phyloP scores from a whole-genome alignment of 2,329 filamentous ascomycete genomes.

The Cytospora leucostoma region DNA sequence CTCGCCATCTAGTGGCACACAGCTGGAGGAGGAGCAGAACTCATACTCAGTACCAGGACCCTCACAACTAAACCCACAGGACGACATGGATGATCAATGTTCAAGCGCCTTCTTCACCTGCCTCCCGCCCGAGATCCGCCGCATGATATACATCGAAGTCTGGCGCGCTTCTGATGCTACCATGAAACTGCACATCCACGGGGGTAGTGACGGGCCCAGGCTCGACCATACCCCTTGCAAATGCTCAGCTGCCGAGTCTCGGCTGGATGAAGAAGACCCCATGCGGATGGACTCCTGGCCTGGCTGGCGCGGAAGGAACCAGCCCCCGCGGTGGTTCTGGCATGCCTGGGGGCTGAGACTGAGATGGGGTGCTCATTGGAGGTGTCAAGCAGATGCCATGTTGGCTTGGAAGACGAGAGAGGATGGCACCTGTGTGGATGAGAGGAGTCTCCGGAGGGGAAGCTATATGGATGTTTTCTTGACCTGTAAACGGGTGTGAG shows the following conservation, averaged over 20 bases:
- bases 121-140: slow-evolving; percentile 28
- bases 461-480: slow-evolving; percentile 31
- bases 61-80: neutral
- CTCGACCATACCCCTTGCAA: slow-evolving; percentile 22
- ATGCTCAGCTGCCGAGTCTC: neutral
- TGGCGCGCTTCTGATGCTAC: slow-evolving; percentile 19
- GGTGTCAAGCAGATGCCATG: slow-evolving; percentile 32
- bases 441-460: neutral
- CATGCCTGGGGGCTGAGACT: slow-evolving; percentile 31
- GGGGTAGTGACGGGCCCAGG: slow-evolving; percentile 6
- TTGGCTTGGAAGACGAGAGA: slow-evolving; percentile 28
- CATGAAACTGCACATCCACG: slow-evolving; percentile 26
- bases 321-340: slow-evolving; percentile 32
- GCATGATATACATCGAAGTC: slow-evolving; percentile 28
- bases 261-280: slow-evolving; percentile 23
- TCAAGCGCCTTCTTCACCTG: slow-evolving; percentile 31
- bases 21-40: neutral
- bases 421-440: slow-evolving; percentile 19
- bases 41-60: neutral
- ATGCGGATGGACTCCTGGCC: slow-evolving; percentile 26
- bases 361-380: slow-evolving; percentile 33
- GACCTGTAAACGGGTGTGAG: slow-evolving; percentile 33
- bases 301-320: slow-evolving; percentile 17
- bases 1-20: neutral
- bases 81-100: slow-evolving; percentile 14